Percentiles rank a stretch among this genome's conserved stretches.
Conservation (phyloP, 306 rosid genomes). For the Vigna unguiculata region DNA sequence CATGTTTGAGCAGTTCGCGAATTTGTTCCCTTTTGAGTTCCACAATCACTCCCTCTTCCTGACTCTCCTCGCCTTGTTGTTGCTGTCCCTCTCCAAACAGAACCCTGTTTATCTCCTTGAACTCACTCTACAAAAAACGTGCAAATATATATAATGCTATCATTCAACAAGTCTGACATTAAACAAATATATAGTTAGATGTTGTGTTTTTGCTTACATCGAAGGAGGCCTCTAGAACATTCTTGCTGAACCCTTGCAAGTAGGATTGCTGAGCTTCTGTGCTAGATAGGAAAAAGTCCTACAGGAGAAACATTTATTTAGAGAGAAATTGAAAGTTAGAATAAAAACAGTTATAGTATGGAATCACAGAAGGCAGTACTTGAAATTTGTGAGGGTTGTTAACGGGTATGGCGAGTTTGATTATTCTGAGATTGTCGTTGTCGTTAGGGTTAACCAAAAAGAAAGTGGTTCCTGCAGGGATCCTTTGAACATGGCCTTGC, state of each 20-base stretch:
- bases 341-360: too few species aligned
- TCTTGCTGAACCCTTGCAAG: background rate
- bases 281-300: conserved; percentile 36
- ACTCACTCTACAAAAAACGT: too few species aligned
- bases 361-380: conserved; percentile 4
- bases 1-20: conserved; percentile 29
- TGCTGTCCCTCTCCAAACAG: background rate
- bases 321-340: background rate
- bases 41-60: conserved; percentile 38
- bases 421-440: too few species aligned
- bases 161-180: too few species aligned
- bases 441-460: too few species aligned
- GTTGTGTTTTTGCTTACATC: too few species aligned
- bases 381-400: conserved; percentile 27
- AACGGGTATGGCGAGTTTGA: too few species aligned
- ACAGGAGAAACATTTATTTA: background rate
- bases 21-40: conserved; percentile 20
- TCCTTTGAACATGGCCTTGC: conserved; percentile 4
- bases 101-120: too few species aligned
- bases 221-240: conserved; percentile 35
- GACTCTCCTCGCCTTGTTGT: too few species aligned
- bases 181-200: too few species aligned
- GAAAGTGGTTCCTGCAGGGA: conserved; percentile 38
- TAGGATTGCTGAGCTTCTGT: conserved; percentile 33
- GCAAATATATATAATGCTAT: too few species aligned